Conservation (phyloP, 2,329 filamentous ascomycete genomes). For the Microsporum ferrugineum region DNA sequence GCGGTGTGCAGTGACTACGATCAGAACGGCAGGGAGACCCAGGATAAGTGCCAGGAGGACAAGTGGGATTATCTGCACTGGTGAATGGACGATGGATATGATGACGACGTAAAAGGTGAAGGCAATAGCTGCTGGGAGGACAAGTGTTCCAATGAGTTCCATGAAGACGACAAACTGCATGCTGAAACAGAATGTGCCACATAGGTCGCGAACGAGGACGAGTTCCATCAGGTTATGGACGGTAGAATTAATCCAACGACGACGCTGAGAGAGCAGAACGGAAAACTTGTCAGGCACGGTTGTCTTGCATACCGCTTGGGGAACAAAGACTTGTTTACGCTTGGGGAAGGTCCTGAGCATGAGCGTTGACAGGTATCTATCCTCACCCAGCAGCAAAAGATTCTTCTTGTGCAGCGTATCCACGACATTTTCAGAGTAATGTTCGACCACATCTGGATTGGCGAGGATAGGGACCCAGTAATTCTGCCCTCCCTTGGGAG, state of each 20-base stretch:
- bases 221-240: constrained; percentile 98
- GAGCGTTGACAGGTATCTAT: constrained; percentile 88
- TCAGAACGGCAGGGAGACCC: constrained; percentile 81
- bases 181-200: constrained; percentile 98
- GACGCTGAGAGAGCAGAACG: constrained; percentile 84
- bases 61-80: constrained; percentile 77
- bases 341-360: constrained; percentile 99
- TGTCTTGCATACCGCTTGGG: constrained; percentile 97
- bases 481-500: constrained; percentile 94
- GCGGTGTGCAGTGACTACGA: constrained; percentile 85
- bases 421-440: constrained; percentile 98
- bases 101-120: constrained; percentile 95
- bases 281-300: constrained; percentile 87
- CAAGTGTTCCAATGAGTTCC: constrained; percentile 85
- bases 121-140: constrained; percentile 87
- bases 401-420: constrained; percentile 99
- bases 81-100: constrained; percentile 66
- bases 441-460: constrained; percentile 96
- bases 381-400: constrained; percentile 77
- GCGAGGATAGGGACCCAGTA: constrained; percentile 99
- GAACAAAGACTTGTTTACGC: constrained; percentile 96
- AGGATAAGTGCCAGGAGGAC: constrained; percentile 82
- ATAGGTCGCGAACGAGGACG: constrained; percentile 86
- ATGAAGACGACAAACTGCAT: constrained; percentile 99
- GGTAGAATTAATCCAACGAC: constrained; percentile 98